These are phyloP conservation scores for Glycine latifolia DNA, from an alignment of 306 rosid species.

Conservation along the genomic window DNA sequence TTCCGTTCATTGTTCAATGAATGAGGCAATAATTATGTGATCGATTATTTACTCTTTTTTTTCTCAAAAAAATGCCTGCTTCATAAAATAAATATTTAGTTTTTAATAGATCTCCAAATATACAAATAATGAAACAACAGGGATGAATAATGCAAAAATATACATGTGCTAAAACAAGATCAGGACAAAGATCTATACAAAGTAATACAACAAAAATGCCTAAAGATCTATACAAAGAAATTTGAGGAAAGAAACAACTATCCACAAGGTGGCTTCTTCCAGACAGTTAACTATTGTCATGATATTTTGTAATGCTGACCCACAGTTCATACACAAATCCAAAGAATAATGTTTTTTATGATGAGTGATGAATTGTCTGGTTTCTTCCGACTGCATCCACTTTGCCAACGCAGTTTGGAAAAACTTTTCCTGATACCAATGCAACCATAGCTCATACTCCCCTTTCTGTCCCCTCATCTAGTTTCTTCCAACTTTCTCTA, in stretches of 20 bases:
- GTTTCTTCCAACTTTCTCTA: slow-evolving; percentile 26
- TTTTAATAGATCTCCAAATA: slow-evolving; percentile 6
- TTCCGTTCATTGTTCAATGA: background rate
- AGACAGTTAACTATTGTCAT: slow-evolving; percentile 1
- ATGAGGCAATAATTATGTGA: slow-evolving; percentile 26
- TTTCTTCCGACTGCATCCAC: slow-evolving; percentile 25
- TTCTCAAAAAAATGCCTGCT: background rate
- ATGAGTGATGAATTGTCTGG: slow-evolving; percentile 9
- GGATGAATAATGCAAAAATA: slow-evolving; percentile 27
- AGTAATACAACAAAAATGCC: slow-evolving; percentile 26
- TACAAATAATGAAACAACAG: slow-evolving; percentile 12
- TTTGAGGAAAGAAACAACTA: background rate
- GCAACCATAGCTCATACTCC: slow-evolving; percentile 1
- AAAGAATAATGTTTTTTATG: slow-evolving; percentile 22
- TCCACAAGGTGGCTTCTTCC: slow-evolving; percentile 23
- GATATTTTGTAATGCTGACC: slow-evolving; percentile 16
- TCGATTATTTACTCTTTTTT: background rate
- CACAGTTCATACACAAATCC: slow-evolving; percentile 33
- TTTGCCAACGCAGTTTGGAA: slow-evolving; percentile 1
- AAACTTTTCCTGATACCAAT: background rate
- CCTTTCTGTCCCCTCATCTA: slow-evolving; percentile 2
- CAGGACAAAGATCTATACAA: background rate
- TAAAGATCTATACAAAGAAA: slow-evolving; percentile 32
- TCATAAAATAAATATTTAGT: slow-evolving; percentile 17
- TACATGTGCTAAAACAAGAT: slow-evolving; percentile 34